Base-by-base conservation (phyloP, 1,284 basidiomycete species). In the Ceratobasidium sp. region DNA sequence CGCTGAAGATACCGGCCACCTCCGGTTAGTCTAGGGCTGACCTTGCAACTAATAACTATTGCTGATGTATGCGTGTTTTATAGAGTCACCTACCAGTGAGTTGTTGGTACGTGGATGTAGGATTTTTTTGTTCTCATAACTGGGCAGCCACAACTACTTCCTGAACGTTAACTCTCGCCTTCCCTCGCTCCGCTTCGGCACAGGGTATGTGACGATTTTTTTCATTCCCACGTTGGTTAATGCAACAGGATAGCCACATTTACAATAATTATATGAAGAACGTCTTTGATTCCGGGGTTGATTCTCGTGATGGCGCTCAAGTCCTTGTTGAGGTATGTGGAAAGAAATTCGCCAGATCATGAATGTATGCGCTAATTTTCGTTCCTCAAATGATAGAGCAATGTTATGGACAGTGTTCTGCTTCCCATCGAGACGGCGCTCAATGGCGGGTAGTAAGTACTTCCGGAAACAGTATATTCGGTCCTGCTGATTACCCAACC, bases 161-260 rank as follows among this genome's bases (percentile, higher is more conserved):
- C 33, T 57, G 27, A 77, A 76, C 35, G 79, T 83, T 64, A 82
- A 82, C 55, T 83, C 82, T 0, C 81, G 83, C 41, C 82, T 82
- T 27, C 82, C 83, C 6, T 83, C 82, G 5, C 55, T 83, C 41
- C 82, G 83, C 35, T 83, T 83, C 76, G 83, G 83, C 12, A 83
- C 83, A 3, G 82, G 78, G 64, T 48, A 44, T 8, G 52, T 41
- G 38, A 12, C 10, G 20, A 33, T 3, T 30, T 44, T 30, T 52
- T 35, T 68, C 27, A 18, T 33, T 68, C 20, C 52, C 8, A n/a
- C 33, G 16, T 50, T 20, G 30, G 5, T 50, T 70, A 6, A 70
- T 5, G 3, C 14, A 16, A 3, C 3, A 27, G 8, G 1, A 30
- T 14, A 70, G 68, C 6, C 68, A 67, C n/a, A 50, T 77, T n/a